A percentile compares a stretch with the other conserved stretches of the same genome.
These are phyloP conservation scores for Ustilago sp. DNA, from an alignment of 1,284 basidiomycete genomes.

Conservation along the genomic window DNA sequence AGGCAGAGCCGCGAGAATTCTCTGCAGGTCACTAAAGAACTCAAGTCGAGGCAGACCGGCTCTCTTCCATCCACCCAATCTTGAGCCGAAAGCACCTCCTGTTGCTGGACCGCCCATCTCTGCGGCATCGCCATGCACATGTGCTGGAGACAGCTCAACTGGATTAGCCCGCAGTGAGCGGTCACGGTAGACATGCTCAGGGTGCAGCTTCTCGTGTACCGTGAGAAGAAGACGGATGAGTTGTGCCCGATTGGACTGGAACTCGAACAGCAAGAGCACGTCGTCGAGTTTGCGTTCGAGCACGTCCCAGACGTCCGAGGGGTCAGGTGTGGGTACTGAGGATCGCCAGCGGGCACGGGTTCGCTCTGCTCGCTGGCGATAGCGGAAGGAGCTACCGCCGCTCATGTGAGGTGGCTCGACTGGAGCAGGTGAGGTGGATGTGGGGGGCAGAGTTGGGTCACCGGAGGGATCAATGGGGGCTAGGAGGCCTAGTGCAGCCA, in stretches of 20 bases:
- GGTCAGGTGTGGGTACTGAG: slow-evolving; percentile 35
- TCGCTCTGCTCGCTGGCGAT: slow-evolving; percentile 41
- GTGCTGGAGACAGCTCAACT: slow-evolving; percentile 42
- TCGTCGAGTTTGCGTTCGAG: slow-evolving; percentile 59
- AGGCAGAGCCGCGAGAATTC: slow-evolving; percentile 34
- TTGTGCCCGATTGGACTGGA: slow-evolving; percentile 51
- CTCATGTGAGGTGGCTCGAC: slow-evolving; percentile 23
- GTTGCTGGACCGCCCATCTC: slow-evolving; percentile 35
- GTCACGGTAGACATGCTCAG: slow-evolving; percentile 48
- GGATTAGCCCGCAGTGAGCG: slow-evolving; percentile 38
- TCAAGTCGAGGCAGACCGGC: slow-evolving; percentile 48
- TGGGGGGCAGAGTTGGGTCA: slow-evolving; percentile 2
- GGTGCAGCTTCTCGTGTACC: slow-evolving; percentile 51
- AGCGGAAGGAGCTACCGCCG: slow-evolving; percentile 45
- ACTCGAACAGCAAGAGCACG: slow-evolving; percentile 58
- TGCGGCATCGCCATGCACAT: slow-evolving; percentile 38
- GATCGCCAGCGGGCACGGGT: slow-evolving; percentile 41
- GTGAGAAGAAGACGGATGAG: slow-evolving; percentile 52
- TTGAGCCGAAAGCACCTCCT: slow-evolving; percentile 40
- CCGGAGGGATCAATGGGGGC: slow-evolving; percentile 5
- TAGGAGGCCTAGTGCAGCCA: slow-evolving; percentile 37
- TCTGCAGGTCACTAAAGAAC: slow-evolving; percentile 49
- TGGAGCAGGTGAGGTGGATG: slow-evolving; percentile 5
- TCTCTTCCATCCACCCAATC: slow-evolving; percentile 41
- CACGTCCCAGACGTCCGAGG: slow-evolving; percentile 61